Evolutionary conservation across 2,329 filamentous ascomycete species (phyloP), one percentile per base, ranked within the genome.

Genomic region (Hypoxylon sp.): DNA sequence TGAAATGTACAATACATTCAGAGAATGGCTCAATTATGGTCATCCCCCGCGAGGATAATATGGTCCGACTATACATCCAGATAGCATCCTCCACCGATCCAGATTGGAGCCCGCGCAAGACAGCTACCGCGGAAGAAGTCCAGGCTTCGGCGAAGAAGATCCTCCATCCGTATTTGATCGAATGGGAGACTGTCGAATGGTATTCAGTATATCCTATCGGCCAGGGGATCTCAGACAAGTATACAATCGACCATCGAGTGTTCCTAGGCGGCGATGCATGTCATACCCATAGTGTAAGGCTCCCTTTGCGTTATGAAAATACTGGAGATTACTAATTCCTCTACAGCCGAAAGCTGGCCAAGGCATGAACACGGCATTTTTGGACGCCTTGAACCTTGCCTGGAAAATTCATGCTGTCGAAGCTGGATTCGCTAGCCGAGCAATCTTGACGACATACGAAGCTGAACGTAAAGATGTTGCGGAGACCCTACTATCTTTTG

Each of bases 341-440:
- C 52, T 84, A 86, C 74, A 89, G 87, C 91, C 91, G 39, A 93
- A 93, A 82, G 91, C 91, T 33, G 91, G 91, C 1, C 91, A 93
- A 79, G 91, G 91, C 31, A 94, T 94, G 92, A 94, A 94, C 75
- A 92, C 91, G 0, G 91, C 91, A 3, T 93, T 94, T 81, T 83
- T 92, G 57, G 92, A 95, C 73, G 94, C 94, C 0, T 88, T 94
- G 67, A 98, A 98, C 79, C 85, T 98, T 44, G 94, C 94, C 6
- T 98, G 94, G 94, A 98, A 98, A 83, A 92, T 98, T 57, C 94
- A 97, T 78, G 90, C 92, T 37, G 95, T 98, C 9, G 94, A 97
- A 78, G 86, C 87, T 26, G 94, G 94, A 11, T 93, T 97, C 73
- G 93, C 94, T 0, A 82, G 90, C 31, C 91, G 92, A 67, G 87